These are phyloP conservation scores for Moelleriella libera DNA, from an alignment of 2,329 filamentous ascomycete genomes.

Conservation along the genomic window DNA sequence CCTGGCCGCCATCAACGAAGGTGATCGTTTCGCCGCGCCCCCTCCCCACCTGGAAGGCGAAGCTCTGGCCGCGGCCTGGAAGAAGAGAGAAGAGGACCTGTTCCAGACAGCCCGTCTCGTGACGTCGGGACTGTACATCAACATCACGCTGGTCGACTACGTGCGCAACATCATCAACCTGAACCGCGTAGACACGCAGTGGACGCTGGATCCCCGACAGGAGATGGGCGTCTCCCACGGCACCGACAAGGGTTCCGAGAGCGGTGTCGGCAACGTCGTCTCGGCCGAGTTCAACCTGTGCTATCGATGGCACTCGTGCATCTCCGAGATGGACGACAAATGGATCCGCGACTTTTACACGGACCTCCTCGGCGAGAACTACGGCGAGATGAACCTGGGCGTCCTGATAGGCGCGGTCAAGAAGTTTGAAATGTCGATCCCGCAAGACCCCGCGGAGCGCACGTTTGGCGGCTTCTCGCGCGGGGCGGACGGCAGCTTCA, in stretches of 20 bases:
- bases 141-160: conserved; percentile 66
- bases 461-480: conserved; percentile 54
- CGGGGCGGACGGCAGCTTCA: conserved; percentile 51
- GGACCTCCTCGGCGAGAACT: conserved; percentile 40
- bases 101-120: conserved; percentile 70
- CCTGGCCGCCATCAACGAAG: conserved; percentile 75
- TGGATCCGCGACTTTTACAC: conserved; percentile 63
- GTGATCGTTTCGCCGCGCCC: conserved; percentile 60
- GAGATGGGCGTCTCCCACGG: conserved; percentile 44
- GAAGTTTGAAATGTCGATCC: conserved; percentile 46
- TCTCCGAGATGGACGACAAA: conserved; percentile 56
- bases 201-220: conserved; percentile 66
- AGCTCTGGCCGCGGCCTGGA: conserved; percentile 37
- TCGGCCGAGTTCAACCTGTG: conserved; percentile 83
- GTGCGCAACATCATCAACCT: conserved; percentile 61
- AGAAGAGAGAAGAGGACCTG: conserved; percentile 61
- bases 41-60: conserved; percentile 31
- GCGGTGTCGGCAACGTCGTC: conserved; percentile 68
- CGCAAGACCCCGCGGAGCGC: conserved; percentile 54
- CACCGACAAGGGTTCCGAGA: conserved; percentile 44
- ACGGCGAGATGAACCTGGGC: conserved; percentile 38
- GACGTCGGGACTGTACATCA: conserved; percentile 62
- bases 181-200: conserved; percentile 48
- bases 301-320: conserved; percentile 77
- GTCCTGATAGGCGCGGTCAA: conserved; percentile 50